A percentile compares a stretch with the other conserved stretches of the same genome.
phyloP scores from a whole-genome alignment of 768 basidiomycete species.

The Sistotremastrum suecicum region DNA sequence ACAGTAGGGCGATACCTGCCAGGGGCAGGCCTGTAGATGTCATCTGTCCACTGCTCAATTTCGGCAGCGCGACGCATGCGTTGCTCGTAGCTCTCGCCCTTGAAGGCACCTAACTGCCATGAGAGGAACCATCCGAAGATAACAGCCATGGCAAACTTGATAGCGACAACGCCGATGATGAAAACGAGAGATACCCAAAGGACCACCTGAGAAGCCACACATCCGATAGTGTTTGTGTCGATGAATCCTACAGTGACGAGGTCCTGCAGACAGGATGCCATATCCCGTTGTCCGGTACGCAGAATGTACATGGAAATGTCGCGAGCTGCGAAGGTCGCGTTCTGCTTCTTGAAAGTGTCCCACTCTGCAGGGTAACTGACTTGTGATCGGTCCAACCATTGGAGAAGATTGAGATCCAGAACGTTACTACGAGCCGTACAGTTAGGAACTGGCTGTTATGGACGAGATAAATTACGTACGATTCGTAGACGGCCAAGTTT shows the following conservation, averaged over 20 bases:
- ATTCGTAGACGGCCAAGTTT: slow-evolving; percentile 89
- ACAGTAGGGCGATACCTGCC: slow-evolving; percentile 85
- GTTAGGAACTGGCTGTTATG: slow-evolving; percentile 2
- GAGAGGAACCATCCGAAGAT: slow-evolving; percentile 97
- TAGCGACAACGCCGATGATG: slow-evolving; percentile 92
- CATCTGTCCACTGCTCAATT: slow-evolving; percentile 93
- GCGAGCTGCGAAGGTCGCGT: slow-evolving; percentile 63
- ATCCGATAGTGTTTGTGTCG: slow-evolving; percentile 89
- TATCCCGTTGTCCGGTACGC: slow-evolving; percentile 48
- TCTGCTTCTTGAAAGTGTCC: slow-evolving; percentile 53
- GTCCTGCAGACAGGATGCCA: slow-evolving; percentile 79
- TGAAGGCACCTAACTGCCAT: slow-evolving; percentile 90
- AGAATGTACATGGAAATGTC: slow-evolving; percentile 82
- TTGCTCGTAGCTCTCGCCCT: slow-evolving; percentile 83
- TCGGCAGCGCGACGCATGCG: slow-evolving; percentile 79
- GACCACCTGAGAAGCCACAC: slow-evolving; percentile 89
- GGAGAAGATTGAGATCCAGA: slow-evolving; percentile 75
- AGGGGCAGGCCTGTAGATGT: slow-evolving; percentile 91
- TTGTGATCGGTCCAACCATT: slow-evolving; percentile 70
- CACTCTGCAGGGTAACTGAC: slow-evolving; percentile 78
- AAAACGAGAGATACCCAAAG: slow-evolving; percentile 92
- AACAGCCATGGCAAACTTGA: slow-evolving; percentile 94
- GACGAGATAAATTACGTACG: slow-evolving; percentile 36
- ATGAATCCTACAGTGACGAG: slow-evolving; percentile 83
- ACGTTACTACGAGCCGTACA: slow-evolving; percentile 40